Base-by-base conservation (phyloP, 768 basidiomycete genomes). In the Sporobolomyces roseus region DNA sequence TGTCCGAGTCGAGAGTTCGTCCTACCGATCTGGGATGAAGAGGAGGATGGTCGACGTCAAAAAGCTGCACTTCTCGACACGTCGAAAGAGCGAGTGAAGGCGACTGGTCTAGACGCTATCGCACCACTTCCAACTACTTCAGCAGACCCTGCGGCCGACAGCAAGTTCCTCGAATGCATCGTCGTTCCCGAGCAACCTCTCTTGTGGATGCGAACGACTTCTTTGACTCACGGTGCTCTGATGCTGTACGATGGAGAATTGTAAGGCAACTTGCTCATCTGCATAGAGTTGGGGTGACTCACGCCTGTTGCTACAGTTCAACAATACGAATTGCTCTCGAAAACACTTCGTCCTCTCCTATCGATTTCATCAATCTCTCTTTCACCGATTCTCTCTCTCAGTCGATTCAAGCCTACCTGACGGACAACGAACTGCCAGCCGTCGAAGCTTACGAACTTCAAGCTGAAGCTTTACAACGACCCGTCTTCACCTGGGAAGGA, bases 191-290 rank as follows among this genome's bases (percentile, higher is more conserved):
- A 91, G 74, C 90, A 93, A 75, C 96, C 96, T 13, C 78, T 93
- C 36, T 80, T 98, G 62, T 85, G 91, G 69, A 88, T 99, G 77
- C 84, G 90, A 63, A 82, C 90, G 76, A 90, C 88, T 21, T 91
- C 90, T n/a, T 80, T 96, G 27, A 93, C 89, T 1, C 92, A 96
- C 74, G 92, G 91, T 1, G 91, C 93, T 0, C 81, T 97, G 30
- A 94, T 96, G 91, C 81, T 98, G 58, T 97, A 94, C 76, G 85
- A 94, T 54, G 96, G 96, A 38, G 96, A 99, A 81, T 86, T 80
- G 93, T 92, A 70, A 67, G 86, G 23, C 1, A 5, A 17, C 35
- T 13, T 2, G 49, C 21, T n/a, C 21, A 35, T 33, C 54, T 27
- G 51, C 3, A 30, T 41, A 41, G 38, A 9, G 10, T 9, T 41